A percentile compares a stretch with the other conserved stretches of the same genome.
Evolutionary conservation across 805 yeast genomes (phyloP).

Genomic region (Teunomyces lycoperdinae): DNA sequence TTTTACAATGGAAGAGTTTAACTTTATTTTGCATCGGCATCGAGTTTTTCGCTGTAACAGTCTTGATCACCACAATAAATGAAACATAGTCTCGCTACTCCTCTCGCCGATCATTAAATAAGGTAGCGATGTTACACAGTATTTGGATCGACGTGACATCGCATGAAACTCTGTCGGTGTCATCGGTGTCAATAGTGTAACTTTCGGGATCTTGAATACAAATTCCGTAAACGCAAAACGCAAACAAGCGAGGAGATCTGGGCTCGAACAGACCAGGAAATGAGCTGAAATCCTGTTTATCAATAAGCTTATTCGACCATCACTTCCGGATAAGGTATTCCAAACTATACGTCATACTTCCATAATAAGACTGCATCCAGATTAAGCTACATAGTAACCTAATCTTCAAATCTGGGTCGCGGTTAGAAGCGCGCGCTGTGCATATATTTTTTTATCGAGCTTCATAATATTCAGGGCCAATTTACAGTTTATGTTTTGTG

Average conservation of each 20-base stretch:
- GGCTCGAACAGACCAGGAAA: not conserved
- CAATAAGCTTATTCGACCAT: not conserved
- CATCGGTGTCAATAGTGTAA: not conserved
- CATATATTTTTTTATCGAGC: constrained; percentile 1
- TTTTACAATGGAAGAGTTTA: not conserved
- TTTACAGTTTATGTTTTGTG: constrained; percentile 4
- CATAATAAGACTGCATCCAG: not conserved
- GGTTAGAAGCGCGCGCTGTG: constrained; percentile 1
- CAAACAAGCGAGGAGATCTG: not conserved
- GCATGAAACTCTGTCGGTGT: not conserved
- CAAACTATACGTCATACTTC: not conserved
- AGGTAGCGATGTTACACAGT: not conserved
- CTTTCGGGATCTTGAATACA: not conserved
- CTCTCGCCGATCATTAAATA: not conserved
- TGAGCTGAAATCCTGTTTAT: not conserved
- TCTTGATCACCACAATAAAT: not conserved
- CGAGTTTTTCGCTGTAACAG: not conserved
- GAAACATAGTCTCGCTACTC: not conserved
- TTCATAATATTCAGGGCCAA: constrained; percentile 2
- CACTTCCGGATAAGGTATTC: not conserved
- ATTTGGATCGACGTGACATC: not conserved
- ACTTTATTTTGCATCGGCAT: not conserved
- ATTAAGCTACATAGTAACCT: constrained; percentile 1
- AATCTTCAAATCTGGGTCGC: constrained; percentile 1
- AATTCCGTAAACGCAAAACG: not conserved